These are phyloP conservation scores for Colletotrichum camelliae DNA, from an alignment of 2,329 filamentous ascomycete species.

Conservation along the genomic window DNA sequence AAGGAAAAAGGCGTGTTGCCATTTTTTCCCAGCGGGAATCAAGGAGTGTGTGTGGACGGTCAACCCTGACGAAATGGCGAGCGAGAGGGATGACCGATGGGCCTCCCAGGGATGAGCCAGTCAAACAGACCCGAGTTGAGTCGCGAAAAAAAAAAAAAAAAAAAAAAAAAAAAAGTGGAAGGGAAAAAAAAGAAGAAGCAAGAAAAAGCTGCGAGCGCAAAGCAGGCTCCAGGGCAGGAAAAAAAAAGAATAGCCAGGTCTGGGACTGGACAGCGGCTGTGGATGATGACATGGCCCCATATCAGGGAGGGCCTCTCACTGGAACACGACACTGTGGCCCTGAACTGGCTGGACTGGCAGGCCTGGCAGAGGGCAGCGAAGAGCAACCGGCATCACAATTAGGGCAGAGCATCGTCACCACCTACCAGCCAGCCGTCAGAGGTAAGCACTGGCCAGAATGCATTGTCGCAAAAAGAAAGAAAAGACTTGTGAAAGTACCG, in stretches of 20 bases:
- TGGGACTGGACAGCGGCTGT: neutral
- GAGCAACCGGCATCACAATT: neutral
- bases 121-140: neutral
- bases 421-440: neutral
- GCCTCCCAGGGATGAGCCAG: conserved; percentile 11
- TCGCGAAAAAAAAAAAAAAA: neutral
- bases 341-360: neutral
- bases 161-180: neutral
- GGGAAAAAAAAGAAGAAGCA: neutral
- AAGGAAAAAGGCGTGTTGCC: neutral
- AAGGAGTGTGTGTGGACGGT: neutral
- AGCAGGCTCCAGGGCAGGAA: conserved; percentile 4
- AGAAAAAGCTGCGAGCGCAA: neutral
- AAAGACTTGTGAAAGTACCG: neutral
- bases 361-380: neutral
- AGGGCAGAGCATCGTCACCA: neutral
- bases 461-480: conserved; percentile 7
- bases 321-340: neutral
- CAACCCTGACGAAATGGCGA: neutral
- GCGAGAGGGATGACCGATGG: conserved; percentile 1
- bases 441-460: conserved; percentile 6
- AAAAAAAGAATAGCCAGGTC: neutral
- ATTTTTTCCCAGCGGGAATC: neutral
- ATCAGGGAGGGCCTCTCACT: neutral
- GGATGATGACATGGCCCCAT: conserved; percentile 21